Percentiles rank a stretch among this genome's conserved stretches.
Evolutionary conservation across 1,284 basidiomycete species (phyloP).

Genomic region (Malassezia globosa): DNA sequence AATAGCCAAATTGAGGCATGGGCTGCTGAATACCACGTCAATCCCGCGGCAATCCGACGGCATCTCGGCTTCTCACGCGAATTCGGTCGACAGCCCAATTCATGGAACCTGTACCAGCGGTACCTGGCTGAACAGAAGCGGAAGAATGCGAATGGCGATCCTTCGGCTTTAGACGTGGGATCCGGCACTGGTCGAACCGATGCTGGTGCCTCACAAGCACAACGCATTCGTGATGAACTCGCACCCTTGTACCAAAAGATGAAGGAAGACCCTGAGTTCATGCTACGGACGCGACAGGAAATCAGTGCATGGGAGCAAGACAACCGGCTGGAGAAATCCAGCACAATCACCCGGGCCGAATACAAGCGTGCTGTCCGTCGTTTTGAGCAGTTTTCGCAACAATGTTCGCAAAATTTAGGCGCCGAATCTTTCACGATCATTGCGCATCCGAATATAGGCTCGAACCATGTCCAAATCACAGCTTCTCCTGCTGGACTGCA

Average conservation of each 20-base stretch:
- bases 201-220: slow-evolving; percentile 5
- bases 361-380: slow-evolving; percentile 19
- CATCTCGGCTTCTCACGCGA: slow-evolving; percentile 17
- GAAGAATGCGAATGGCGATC: slow-evolving; percentile 10
- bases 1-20: slow-evolving; percentile 17
- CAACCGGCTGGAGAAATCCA: slow-evolving; percentile 12
- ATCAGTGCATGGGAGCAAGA: slow-evolving; percentile 17
- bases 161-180: not conserved
- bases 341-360: slow-evolving; percentile 12
- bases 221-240: slow-evolving; percentile 19
- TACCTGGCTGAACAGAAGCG: slow-evolving; percentile 19
- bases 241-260: slow-evolving; percentile 19
- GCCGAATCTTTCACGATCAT: slow-evolving; percentile 19
- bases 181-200: not conserved
- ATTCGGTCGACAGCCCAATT: slow-evolving; percentile 18
- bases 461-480: slow-evolving; percentile 17
- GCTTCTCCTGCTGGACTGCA: slow-evolving; percentile 15
- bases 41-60: slow-evolving; percentile 17
- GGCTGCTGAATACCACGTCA: slow-evolving; percentile 18
- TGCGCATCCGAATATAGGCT: slow-evolving; percentile 18
- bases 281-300: slow-evolving; percentile 15
- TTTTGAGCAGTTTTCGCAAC: slow-evolving; percentile 18
- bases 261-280: slow-evolving; percentile 18
- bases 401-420: slow-evolving; percentile 18
- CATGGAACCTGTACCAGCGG: slow-evolving; percentile 18